These are phyloP conservation scores for Rhodotorula sp. DNA, from an alignment of 1,284 basidiomycete genomes.

Conservation along the genomic window DNA sequence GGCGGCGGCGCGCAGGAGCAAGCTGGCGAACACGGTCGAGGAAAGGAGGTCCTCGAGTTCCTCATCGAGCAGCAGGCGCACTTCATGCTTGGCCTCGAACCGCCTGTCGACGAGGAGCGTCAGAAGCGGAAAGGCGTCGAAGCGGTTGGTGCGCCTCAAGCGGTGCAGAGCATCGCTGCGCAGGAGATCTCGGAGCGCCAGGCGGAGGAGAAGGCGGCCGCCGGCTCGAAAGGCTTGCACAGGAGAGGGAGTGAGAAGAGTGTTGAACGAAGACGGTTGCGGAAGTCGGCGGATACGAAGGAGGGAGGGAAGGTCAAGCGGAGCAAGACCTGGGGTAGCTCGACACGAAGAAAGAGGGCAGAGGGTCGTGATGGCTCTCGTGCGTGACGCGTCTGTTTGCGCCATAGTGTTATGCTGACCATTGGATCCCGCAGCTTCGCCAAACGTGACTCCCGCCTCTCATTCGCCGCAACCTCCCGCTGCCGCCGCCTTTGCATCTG, in stretches of 20 bases:
- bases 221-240: slow-evolving; percentile 15
- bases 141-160: neutral
- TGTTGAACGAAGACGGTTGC: slow-evolving; percentile 36
- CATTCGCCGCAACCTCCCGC: neutral
- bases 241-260: slow-evolving; percentile 41
- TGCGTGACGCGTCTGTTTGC: neutral
- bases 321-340: slow-evolving; percentile 36
- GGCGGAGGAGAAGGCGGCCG: neutral
- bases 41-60: slow-evolving; percentile 89
- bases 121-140: slow-evolving; percentile 30
- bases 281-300: slow-evolving; percentile 23
- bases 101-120: slow-evolving; percentile 52
- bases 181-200: neutral
- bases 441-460: neutral
- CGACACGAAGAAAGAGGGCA: slow-evolving; percentile 14
- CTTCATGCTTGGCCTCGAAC: slow-evolving; percentile 77
- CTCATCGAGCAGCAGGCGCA: slow-evolving; percentile 84
- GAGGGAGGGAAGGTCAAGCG: slow-evolving; percentile 37
- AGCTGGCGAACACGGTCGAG: slow-evolving; percentile 71
- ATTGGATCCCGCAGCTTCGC: neutral
- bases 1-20: slow-evolving; percentile 52
- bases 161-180: slow-evolving; percentile 1
- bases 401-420: rapidly evolving
- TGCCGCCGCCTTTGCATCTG: neutral
- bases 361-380: slow-evolving; percentile 9